Evolutionary conservation across 805 yeast genomes (phyloP).

Genomic region (Saccharomyces mikatae): DNA sequence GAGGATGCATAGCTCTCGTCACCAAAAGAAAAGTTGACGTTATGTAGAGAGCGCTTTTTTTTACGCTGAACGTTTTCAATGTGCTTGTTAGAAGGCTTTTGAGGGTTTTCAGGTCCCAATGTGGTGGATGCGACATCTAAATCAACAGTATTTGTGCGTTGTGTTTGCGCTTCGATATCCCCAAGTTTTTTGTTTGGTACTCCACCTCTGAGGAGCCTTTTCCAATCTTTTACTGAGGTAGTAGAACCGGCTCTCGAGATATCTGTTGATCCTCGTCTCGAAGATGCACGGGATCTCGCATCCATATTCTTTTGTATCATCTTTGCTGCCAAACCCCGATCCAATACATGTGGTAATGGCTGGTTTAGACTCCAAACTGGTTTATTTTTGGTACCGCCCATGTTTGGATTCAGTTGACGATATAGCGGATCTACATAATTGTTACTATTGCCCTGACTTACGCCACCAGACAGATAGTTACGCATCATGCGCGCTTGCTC

Average conservation of each 20-base stretch:
- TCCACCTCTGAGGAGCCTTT: slow-evolving; percentile 7
- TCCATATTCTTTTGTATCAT: slow-evolving; percentile 10
- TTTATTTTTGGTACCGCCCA: slow-evolving; percentile 4
- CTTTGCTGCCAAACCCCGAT: slow-evolving; percentile 8
- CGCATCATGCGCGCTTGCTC: slow-evolving; percentile 9
- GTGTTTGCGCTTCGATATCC: slow-evolving; percentile 12
- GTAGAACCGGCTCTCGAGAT: slow-evolving; percentile 11
- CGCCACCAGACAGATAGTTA: slow-evolving; percentile 1
- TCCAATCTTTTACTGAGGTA: slow-evolving; percentile 14
- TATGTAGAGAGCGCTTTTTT: slow-evolving; percentile 1
- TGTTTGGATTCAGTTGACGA: slow-evolving; percentile 9
- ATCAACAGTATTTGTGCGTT: not conserved
- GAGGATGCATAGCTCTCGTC: slow-evolving; percentile 11
- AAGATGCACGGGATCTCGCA: slow-evolving; percentile 10
- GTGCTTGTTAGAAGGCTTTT: not conserved
- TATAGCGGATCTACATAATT: slow-evolving; percentile 14
- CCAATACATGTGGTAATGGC: slow-evolving; percentile 14
- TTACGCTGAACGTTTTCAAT: not conserved
- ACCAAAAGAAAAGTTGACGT: slow-evolving; percentile 9
- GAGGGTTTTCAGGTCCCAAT: not conserved
- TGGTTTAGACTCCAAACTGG: slow-evolving; percentile 18
- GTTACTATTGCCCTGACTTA: slow-evolving; percentile 2
- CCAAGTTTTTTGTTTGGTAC: slow-evolving; percentile 7
- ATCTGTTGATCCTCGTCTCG: slow-evolving; percentile 8
- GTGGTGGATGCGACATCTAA: slow-evolving; percentile 1